Evolutionary conservation across 208 protist species (phyloP).

Genomic region (Leishmania aethiopica): DNA sequence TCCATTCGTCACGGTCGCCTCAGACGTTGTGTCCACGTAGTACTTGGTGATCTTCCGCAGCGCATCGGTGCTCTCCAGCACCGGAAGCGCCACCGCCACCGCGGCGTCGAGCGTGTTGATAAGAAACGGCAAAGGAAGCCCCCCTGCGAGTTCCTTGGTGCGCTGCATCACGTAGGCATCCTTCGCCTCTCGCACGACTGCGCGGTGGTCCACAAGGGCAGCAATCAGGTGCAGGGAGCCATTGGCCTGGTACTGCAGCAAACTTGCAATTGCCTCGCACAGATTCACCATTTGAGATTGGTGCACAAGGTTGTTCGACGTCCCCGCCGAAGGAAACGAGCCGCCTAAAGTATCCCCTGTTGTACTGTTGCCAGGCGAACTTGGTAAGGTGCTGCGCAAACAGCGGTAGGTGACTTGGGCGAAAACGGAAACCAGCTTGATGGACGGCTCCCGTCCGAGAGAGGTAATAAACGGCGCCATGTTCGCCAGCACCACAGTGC

Average conservation of each 20-base stretch:
- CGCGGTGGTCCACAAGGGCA: conserved; percentile 55
- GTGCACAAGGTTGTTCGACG: conserved; percentile 9
- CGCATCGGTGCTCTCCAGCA: conserved; percentile 39
- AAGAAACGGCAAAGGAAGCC: conserved; percentile 48
- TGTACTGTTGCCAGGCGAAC: neutral
- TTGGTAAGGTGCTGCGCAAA: conserved; percentile 23
- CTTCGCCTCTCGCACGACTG: conserved; percentile 45
- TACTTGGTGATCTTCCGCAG: conserved; percentile 27
- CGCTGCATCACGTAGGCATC: conserved; percentile 39
- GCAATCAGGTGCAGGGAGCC: conserved; percentile 56
- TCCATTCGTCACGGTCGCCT: conserved; percentile 10
- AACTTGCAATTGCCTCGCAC: conserved; percentile 72
- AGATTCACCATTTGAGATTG: conserved; percentile 57
- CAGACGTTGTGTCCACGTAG: conserved; percentile 23
- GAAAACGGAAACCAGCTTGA: conserved; percentile 61
- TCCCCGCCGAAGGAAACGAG: neutral
- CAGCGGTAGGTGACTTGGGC: conserved; percentile 44
- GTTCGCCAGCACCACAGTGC: conserved; percentile 80
- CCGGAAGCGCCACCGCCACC: conserved; percentile 46
- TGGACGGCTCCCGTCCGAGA: conserved; percentile 43
- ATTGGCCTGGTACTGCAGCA: conserved; percentile 72
- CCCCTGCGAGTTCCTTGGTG: conserved; percentile 21
- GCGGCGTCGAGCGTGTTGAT: conserved; percentile 65
- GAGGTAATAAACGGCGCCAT: conserved; percentile 85
- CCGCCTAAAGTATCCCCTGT: neutral